A percentile compares a stretch with the other conserved stretches of the same genome.
Conservation (phyloP, 805 yeast species). For the Saturnispora quitensis region DNA sequence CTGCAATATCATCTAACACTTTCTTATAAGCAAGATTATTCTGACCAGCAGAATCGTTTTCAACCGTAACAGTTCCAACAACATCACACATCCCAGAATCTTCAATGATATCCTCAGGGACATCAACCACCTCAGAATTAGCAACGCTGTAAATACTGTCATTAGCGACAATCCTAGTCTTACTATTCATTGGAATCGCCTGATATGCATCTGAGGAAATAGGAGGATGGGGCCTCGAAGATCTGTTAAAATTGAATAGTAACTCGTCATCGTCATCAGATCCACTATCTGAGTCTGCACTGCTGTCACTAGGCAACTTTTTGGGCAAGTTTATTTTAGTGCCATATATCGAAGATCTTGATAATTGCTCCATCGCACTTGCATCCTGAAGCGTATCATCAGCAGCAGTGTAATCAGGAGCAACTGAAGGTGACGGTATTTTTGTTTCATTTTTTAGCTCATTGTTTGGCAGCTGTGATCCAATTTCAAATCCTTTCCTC, state of each 20-base stretch:
- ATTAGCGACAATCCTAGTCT: constrained; percentile 1
- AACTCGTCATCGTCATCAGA: constrained; percentile 10
- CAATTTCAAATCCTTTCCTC: not conserved
- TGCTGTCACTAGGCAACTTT: not conserved
- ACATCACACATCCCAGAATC: not conserved
- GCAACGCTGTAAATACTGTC: not conserved
- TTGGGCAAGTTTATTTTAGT: constrained; percentile 8
- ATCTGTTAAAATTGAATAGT: constrained; percentile 9
- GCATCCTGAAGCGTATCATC: not conserved
- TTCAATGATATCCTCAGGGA: constrained; percentile 10
- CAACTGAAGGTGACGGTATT: not conserved
- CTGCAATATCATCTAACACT: constrained; percentile 2
- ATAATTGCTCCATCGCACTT: not conserved
- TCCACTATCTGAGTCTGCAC: constrained; percentile 1
- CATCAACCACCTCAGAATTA: constrained; percentile 11
- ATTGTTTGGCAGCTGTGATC: not conserved
- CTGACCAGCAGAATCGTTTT: constrained; percentile 9
- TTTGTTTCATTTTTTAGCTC: not conserved
- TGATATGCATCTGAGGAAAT: not conserved
- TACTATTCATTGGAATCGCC: not conserved
- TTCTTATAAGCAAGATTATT: constrained; percentile 2
- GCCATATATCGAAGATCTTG: constrained; percentile 11
- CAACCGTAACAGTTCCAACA: not conserved
- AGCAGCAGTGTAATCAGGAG: not conserved
- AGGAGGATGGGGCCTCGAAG: not conserved